These are phyloP conservation scores for Verticillium dahliae DNA, from an alignment of 2,329 filamentous ascomycete genomes.

Conservation along the genomic window DNA sequence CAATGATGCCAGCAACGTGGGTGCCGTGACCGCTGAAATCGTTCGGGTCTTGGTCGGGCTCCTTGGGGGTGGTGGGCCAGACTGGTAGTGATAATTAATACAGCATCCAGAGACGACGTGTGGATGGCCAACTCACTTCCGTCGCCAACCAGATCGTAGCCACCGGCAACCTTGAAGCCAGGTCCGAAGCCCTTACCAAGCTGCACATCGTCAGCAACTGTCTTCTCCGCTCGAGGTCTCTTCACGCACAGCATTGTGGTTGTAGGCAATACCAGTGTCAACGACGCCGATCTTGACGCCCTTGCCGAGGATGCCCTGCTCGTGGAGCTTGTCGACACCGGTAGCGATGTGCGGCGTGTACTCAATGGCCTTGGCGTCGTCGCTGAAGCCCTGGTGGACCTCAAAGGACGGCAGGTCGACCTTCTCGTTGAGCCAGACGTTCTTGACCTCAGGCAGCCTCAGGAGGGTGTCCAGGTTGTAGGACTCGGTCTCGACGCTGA, in stretches of 20 bases:
- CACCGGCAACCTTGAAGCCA: slow-evolving; percentile 13
- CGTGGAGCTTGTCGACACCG: slow-evolving; percentile 29
- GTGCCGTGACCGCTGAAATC: slow-evolving; percentile 30
- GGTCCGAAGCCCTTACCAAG: slow-evolving; percentile 7
- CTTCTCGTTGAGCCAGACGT: slow-evolving; percentile 22
- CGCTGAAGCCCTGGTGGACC: background rate
- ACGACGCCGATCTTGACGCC: slow-evolving; percentile 31
- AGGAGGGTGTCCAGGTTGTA: slow-evolving; percentile 25
- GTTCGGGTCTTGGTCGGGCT: background rate
- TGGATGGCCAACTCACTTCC: slow-evolving; percentile 1
- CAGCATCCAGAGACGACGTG: background rate
- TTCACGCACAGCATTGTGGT: slow-evolving; percentile 24
- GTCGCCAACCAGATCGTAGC: slow-evolving; percentile 18
- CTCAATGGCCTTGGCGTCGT: slow-evolving; percentile 11
- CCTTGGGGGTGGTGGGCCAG: slow-evolving; percentile 5
- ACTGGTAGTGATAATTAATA: background rate
- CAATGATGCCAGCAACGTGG: slow-evolving; percentile 38
- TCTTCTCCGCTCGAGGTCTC: background rate
- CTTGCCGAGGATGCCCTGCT: slow-evolving; percentile 27
- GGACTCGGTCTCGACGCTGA: slow-evolving; percentile 22
- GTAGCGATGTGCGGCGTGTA: slow-evolving; percentile 30
- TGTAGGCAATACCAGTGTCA: slow-evolving; percentile 33
- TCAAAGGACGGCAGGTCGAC: slow-evolving; percentile 3
- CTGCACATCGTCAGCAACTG: background rate
- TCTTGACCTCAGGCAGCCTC: slow-evolving; percentile 24